Conservation (phyloP, 179 eudicot species). For the Kewa caespitosa region DNA sequence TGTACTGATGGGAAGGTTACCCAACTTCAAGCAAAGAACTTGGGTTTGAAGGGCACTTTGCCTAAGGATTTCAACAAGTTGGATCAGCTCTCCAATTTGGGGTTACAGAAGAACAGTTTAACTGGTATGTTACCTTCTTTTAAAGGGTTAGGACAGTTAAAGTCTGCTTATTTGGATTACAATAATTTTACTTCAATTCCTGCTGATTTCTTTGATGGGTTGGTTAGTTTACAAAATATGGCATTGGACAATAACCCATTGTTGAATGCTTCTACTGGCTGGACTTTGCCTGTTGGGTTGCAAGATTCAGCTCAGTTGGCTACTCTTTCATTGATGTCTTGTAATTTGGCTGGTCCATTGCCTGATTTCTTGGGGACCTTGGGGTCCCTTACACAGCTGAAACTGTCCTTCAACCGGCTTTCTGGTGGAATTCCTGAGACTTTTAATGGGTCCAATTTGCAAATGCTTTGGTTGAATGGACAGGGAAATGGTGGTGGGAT, state of each 20-base stretch:
- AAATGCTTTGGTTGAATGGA: constrained; percentile 70
- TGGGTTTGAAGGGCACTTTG: constrained; percentile 68
- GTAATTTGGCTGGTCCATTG: constrained; percentile 70
- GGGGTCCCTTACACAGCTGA: constrained; percentile 50
- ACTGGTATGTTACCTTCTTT: constrained; percentile 72
- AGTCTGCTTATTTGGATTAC: constrained; percentile 61
- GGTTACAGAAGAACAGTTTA: constrained; percentile 73
- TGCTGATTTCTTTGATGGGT: constrained; percentile 74
- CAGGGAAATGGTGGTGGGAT: constrained; percentile 56
- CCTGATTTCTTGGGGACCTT: constrained; percentile 71
- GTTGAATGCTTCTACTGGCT: constrained; percentile 63
- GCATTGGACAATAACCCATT: constrained; percentile 65
- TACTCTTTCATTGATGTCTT: constrained; percentile 51
- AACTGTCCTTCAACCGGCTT: constrained; percentile 53
- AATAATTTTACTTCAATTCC: constrained; percentile 73
- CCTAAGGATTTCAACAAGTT: constrained; percentile 65
- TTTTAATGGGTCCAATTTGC: constrained; percentile 56
- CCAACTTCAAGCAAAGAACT: constrained; percentile 65
- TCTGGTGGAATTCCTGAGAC: constrained; percentile 61
- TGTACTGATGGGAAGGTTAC: constrained; percentile 57
- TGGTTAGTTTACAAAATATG: constrained; percentile 56
- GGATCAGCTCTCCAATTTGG: constrained; percentile 56
- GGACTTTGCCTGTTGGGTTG: constrained; percentile 63
- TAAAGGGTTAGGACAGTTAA: constrained; percentile 59
- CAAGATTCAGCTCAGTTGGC: constrained; percentile 59